Evolutionary conservation across 2,329 filamentous ascomycete genomes (phyloP).

Genomic region (Sclerotinia trifoliorum): DNA sequence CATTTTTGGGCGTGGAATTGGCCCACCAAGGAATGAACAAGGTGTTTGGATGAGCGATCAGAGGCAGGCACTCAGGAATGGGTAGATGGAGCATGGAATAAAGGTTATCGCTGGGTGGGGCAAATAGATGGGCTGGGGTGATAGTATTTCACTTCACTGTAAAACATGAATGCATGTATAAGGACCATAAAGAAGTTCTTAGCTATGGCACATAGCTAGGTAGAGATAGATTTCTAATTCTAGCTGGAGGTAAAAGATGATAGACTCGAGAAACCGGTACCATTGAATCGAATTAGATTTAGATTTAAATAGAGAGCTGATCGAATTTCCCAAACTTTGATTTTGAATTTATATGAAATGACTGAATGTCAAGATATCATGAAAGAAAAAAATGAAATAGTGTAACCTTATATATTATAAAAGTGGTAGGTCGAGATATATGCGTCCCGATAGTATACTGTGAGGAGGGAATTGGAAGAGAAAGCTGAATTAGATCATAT

Average conservation of each 20-base stretch:
- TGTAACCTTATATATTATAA: too few species aligned
- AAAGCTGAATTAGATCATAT: too few species aligned
- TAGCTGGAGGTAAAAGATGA: slow-evolving; percentile 1
- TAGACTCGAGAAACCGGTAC: slow-evolving; percentile 1
- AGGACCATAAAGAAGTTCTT: neutral
- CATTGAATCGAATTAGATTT: neutral
- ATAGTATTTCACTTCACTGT: neutral
- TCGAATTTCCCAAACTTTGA: too few species aligned
- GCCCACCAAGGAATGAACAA: slow-evolving; percentile 81
- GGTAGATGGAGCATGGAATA: neutral
- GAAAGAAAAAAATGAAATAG: too few species aligned
- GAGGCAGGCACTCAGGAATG: neutral
- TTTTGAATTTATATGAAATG: neutral
- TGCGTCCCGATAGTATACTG: too few species aligned
- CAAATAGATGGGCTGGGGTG: neutral
- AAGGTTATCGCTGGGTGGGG: neutral
- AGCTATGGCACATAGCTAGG: neutral
- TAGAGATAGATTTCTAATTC: neutral
- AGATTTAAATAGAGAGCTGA: neutral
- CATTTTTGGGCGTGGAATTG: slow-evolving; percentile 83
- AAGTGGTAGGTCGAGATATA: too few species aligned
- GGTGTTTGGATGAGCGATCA: slow-evolving; percentile 53
- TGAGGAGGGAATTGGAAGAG: too few species aligned
- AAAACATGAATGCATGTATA: neutral
- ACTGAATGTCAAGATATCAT: too few species aligned